Evolutionary conservation across 768 basidiomycete species (phyloP).

Genomic region (Pleurotus salmoneostramineus): DNA sequence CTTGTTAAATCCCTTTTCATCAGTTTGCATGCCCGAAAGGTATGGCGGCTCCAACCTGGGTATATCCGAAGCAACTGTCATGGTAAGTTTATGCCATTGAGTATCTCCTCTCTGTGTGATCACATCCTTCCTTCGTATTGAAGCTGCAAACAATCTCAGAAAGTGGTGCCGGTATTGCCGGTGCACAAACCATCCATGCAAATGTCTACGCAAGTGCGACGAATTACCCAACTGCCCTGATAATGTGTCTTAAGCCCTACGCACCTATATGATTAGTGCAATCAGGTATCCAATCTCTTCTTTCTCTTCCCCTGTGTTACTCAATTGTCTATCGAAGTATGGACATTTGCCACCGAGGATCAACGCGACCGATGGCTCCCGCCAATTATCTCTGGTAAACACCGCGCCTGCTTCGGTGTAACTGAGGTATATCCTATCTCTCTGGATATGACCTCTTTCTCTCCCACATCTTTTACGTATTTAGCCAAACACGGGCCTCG

Average conservation of each 20-base stretch:
- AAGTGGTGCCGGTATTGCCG: conserved; percentile 14
- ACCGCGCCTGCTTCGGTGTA: conserved; percentile 15
- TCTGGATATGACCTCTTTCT: not conserved
- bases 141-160: conserved; percentile 14
- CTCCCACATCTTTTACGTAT: not conserved
- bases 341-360: conserved; percentile 7
- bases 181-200: conserved; percentile 14
- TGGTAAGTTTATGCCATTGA: conserved; percentile 4
- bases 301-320: not conserved
- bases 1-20: not conserved
- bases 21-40: conserved; percentile 10
- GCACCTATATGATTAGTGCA: not conserved
- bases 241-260: not conserved
- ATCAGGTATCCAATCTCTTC: not conserved
- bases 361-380: conserved; percentile 5
- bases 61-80: conserved; percentile 15
- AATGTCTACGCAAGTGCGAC: conserved; percentile 15
- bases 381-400: conserved; percentile 10
- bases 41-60: conserved; percentile 14
- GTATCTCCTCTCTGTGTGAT: not conserved
- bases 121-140: not conserved
- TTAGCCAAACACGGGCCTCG: conserved; percentile 11
- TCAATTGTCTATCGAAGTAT: not conserved
- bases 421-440: conserved; percentile 5
- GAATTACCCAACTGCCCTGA: not conserved